Evolutionary conservation across 2,329 filamentous ascomycete species (phyloP), one percentile per base, ranked within the genome.

Genomic region (Pestalotiopsis sp.): DNA sequence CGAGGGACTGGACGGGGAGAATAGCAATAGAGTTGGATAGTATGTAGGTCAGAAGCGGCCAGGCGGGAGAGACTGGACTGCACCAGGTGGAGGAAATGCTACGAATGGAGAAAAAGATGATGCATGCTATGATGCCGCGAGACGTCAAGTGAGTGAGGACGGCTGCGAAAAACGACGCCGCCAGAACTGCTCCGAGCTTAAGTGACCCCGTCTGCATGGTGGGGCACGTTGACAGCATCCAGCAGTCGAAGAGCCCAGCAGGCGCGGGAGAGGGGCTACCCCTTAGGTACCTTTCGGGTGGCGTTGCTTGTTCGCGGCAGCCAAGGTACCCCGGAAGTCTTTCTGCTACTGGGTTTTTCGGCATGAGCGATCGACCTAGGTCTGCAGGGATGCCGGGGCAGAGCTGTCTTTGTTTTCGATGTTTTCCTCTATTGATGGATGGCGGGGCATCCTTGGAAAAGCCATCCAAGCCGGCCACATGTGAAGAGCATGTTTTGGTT

Each of bases 61-160:
- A 35, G 61, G 14, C 24, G 17, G 62, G 44, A 52, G 44, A 20
- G 9, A 52, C 20, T n/a, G 3, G 30, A 35, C 6, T 9, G 30
- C 30, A 35, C 6, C 30, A 35, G 30, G 30, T 35, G 20, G 39
- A 52, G 20, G 38, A 63, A 40, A 48, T 65, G 40, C 35, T 55
- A 30, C 20, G 62, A 65, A 65, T 65, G 62, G 44, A 63, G 62
- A 57, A 65, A 56, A 65, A 61, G 40, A 52, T 44, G 39, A 52
- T 44, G 52, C 30, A 65, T 65, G 62, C 62, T 65, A 65, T 65
- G 62, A 65, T 65, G 44, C 62, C 48, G 62, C 62, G 13, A 65
- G 48, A 65, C 62, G 48, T 65, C 62, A 65, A 65, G 35, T 22
- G 40, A 44, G 35, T n/a, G 11, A 35, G 17, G 24, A 14, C 62